Evolutionary conservation across 2,329 filamentous ascomycete genomes (phyloP).

Genomic region (Colletotrichum incanum): DNA sequence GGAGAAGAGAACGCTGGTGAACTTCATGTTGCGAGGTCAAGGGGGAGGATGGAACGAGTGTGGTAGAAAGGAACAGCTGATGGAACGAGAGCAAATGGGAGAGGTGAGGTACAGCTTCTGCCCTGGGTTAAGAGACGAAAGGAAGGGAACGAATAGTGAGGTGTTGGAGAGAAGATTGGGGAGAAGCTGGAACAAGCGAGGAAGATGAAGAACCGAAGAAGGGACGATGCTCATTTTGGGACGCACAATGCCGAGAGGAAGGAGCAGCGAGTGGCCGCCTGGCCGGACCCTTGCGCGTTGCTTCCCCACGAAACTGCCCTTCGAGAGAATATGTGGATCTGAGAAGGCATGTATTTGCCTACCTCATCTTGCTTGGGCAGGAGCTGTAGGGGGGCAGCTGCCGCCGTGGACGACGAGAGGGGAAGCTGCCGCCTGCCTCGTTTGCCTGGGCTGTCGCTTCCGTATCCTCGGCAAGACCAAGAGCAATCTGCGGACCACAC

Average conservation of each 20-base stretch:
- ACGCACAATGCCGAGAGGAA: slow-evolving; percentile 4
- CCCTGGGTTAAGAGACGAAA: not conserved
- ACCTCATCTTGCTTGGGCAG: not conserved
- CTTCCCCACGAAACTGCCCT: not conserved
- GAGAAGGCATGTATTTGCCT: not conserved
- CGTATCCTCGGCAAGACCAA: not conserved
- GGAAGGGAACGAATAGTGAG: not conserved
- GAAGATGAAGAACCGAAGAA: not conserved
- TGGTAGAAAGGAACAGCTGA: slow-evolving; percentile 25
- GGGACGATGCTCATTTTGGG: not conserved
- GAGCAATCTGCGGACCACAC: too few relatives aligned
- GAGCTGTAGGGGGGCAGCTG: not conserved
- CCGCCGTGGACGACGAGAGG: not conserved
- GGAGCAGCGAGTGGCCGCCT: slow-evolving; percentile 8
- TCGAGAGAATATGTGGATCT: not conserved
- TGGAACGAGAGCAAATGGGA: slow-evolving; percentile 10
- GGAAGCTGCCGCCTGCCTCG: slow-evolving; percentile 3
- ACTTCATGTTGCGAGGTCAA: slow-evolving; percentile 36
- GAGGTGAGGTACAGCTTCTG: not conserved
- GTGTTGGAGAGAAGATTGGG: not conserved
- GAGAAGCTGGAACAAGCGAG: not conserved
- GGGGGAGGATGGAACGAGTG: slow-evolving; percentile 9
- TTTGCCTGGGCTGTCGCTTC: not conserved
- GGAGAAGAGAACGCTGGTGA: slow-evolving; percentile 17
- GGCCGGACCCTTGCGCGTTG: not conserved